phyloP scores from a whole-genome alignment of 768 basidiomycete genomes.

The Cystobasidium onofrii region DNA sequence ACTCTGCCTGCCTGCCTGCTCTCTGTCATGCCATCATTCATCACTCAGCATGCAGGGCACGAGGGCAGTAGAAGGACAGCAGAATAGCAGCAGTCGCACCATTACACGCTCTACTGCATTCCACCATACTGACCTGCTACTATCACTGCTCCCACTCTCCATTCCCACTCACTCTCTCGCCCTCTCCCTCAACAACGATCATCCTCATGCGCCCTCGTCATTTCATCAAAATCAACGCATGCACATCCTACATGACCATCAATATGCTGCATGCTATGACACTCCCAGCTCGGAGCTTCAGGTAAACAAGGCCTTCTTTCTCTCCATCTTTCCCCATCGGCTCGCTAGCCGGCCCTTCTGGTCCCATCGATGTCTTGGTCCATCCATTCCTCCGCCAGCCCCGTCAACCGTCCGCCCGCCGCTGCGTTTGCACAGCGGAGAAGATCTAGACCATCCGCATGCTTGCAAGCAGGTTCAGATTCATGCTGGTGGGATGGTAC shows the following conservation, averaged over 20 bases:
- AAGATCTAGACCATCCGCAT: too few relatives aligned
- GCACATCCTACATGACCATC: too few relatives aligned
- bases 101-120: not conserved
- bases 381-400: too few relatives aligned
- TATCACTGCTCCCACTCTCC: not conserved
- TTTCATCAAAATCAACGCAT: too few relatives aligned
- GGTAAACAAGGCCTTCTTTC: not conserved
- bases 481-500: too few relatives aligned
- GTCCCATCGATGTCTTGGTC: too few relatives aligned
- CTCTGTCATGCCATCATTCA: too few relatives aligned
- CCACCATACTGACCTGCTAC: not conserved
- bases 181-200: not conserved
- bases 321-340: not conserved
- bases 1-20: too few relatives aligned
- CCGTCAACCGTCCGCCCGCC: not conserved
- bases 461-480: too few relatives aligned
- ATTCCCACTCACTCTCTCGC: not conserved
- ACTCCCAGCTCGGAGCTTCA: not conserved
- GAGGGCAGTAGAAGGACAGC: not conserved
- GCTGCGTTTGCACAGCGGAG: too few relatives aligned
- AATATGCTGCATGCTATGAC: too few relatives aligned
- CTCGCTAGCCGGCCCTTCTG: too few relatives aligned
- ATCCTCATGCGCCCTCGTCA: not conserved
- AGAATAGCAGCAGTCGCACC: not conserved
- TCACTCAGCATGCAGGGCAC: not conserved